Evolutionary conservation across 345 rosid genomes (phyloP).

Genomic region (Gossypium arboreum): DNA sequence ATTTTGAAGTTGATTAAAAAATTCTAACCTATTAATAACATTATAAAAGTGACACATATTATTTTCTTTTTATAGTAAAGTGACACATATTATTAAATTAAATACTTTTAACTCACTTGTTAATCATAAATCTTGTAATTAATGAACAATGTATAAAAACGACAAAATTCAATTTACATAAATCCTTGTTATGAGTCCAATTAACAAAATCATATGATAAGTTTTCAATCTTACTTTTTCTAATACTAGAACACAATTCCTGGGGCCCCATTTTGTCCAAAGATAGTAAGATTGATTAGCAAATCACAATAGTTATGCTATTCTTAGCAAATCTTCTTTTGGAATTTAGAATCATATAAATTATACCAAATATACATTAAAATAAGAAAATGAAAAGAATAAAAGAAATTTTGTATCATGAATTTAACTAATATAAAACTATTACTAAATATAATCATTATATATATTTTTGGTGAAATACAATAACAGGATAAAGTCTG

Average conservation of each 20-base stretch:
- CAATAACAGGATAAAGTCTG: too few relatives aligned
- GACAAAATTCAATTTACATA: not conserved
- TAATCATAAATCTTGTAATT: not conserved
- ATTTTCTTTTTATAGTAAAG: too few relatives aligned
- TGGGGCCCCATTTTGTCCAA: not conserved
- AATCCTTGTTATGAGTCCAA: not conserved
- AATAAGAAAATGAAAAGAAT: not conserved
- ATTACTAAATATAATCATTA: too few relatives aligned
- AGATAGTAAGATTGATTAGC: not conserved
- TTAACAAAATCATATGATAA: not conserved
- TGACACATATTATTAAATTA: too few relatives aligned
- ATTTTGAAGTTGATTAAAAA: too few relatives aligned
- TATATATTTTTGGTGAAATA: too few relatives aligned
- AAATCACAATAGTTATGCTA: not conserved
- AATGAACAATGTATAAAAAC: not conserved
- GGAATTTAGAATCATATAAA: not conserved
- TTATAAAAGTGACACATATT: too few relatives aligned
- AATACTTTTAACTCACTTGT: not conserved
- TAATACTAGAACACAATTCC: not conserved
- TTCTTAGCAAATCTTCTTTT: not conserved
- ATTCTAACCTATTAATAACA: too few relatives aligned
- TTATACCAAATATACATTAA: not conserved
- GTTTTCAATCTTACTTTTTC: not conserved
- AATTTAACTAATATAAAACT: too few relatives aligned
- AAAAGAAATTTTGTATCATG: too few relatives aligned